Percentiles rank a stretch among this genome's conserved stretches.
These are phyloP conservation scores for Mycena crocata DNA, from an alignment of 768 basidiomycete species.

Conservation along the genomic window DNA sequence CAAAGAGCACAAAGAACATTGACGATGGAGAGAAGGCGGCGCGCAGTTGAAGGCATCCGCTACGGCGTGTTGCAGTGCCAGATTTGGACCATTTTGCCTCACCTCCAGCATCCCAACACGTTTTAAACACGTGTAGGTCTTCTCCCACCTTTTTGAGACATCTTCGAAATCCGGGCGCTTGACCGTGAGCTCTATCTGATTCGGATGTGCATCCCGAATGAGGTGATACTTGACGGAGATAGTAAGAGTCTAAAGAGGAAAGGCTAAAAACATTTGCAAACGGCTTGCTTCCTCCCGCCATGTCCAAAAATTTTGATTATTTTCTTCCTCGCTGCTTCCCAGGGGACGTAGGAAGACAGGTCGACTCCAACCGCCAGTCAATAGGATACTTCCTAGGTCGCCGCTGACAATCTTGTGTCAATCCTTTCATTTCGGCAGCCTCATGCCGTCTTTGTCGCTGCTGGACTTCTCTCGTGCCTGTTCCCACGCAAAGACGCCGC, in stretches of 20 bases:
- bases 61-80: slow-evolving; percentile 17
- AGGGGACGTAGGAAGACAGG: too few species aligned
- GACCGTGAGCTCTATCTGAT: slow-evolving; percentile 6
- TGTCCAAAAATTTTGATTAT: too few species aligned
- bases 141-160: slow-evolving; percentile 20
- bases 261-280: background rate
- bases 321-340: too few species aligned
- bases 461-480: background rate
- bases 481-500: slow-evolving; percentile 1
- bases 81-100: slow-evolving; percentile 29
- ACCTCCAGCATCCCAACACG: slow-evolving; percentile 20
- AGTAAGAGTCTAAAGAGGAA: background rate
- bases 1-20: slow-evolving; percentile 23
- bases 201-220: background rate
- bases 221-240: background rate
- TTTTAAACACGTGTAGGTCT: slow-evolving; percentile 19
- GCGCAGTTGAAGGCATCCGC: slow-evolving; percentile 18
- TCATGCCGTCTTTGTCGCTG: background rate
- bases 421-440: slow-evolving; percentile 14
- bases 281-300: background rate
- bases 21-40: slow-evolving; percentile 24
- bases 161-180: slow-evolving; percentile 16
- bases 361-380: too few species aligned
- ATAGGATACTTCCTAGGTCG: slow-evolving; percentile 2
- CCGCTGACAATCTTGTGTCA: slow-evolving; percentile 3